Base-by-base conservation (phyloP, 2,329 filamentous ascomycete species). In the Alternaria longipes region DNA sequence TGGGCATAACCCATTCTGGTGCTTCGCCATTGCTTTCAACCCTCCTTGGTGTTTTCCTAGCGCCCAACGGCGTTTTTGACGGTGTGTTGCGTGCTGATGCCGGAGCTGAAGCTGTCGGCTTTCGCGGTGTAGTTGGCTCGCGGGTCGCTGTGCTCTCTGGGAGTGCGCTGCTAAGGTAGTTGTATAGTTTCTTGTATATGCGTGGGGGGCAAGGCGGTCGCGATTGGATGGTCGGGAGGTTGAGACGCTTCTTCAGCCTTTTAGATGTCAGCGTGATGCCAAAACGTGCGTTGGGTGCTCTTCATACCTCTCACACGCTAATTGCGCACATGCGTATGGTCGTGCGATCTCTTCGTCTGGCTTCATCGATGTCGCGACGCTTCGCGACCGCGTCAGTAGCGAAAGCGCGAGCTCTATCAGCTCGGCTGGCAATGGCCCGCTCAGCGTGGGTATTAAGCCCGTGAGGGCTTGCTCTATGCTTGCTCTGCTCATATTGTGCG, bases 271-370 rank as follows among this genome's bases (percentile, higher is more conserved):
- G 56, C 72, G 69, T 12, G 28, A 4, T 5, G 45, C 1, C 65
- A 3, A 8, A 1, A 16, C 36, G 16, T 42, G 12, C 14, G 5
- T 7, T 12, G 1, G 8, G 5, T 11, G n/a, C 22, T 38, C 2
- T 12, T n/a, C n/a, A 6, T 80, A 92, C 91, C 92, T 87, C 70
- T 94, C 92, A 75, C 94, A 98, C 20, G 95, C 95, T 62, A 99
- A 50, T 60, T 79, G 76, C 9, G 76, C 74, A 56, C 76, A 79
- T 52, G 76, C 75, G 57, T 79, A 79, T 40, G 76, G 74, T 6
- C 76, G 70, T 22, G 71, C 76, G 20, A 79, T 78, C 61, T 78
- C 76, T 49, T 79, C 76, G 30, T 79, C 76, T 0, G 71, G 62
- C 56, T 77, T 79, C 41, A 79, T 62, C 4, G 73, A 77, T 86